These are phyloP conservation scores for Magnusiomyces fungicola DNA, from an alignment of 1,139 yeast species.

Conservation along the genomic window DNA sequence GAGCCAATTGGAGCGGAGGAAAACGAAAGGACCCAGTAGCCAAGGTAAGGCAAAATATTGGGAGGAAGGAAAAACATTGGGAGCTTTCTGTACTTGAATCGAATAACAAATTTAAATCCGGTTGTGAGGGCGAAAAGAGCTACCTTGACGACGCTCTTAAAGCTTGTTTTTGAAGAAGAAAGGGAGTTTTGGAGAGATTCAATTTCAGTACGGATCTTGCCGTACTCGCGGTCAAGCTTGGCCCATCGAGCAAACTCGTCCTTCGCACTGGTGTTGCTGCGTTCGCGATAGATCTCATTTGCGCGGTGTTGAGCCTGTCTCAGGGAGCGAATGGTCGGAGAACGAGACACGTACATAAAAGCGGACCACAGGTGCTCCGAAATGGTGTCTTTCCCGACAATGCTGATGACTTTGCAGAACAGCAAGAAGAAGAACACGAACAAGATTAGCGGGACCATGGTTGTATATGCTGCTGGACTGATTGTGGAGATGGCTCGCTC, in stretches of 20 bases:
- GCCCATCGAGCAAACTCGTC: constrained; percentile 97
- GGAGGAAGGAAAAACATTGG: constrained; percentile 57
- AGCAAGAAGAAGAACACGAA: constrained; percentile 26
- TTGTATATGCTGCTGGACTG: no score
- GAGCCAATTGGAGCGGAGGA: constrained; percentile 49
- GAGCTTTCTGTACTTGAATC: constrained; percentile 50
- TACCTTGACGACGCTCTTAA: constrained; percentile 30
- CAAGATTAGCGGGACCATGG: constrained; percentile 17
- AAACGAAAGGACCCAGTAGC: constrained; percentile 53
- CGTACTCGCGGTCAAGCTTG: constrained; percentile 68
- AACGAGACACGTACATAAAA: constrained; percentile 35
- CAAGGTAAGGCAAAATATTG: constrained; percentile 48
- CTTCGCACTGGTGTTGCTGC: constrained; percentile 69
- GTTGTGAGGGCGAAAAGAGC: constrained; percentile 28
- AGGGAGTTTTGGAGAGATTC: constrained; percentile 37
- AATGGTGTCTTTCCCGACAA: constrained; percentile 26
- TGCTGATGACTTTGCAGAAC: constrained; percentile 18
- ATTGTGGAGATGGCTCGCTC: no score
- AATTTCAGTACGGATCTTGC: constrained; percentile 49
- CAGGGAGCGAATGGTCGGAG: constrained; percentile 34
- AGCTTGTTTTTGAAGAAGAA: constrained; percentile 34
- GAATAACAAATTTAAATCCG: constrained; percentile 40
- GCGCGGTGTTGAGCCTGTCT: constrained; percentile 42
- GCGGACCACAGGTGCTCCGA: constrained; percentile 35
- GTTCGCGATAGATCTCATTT: constrained; percentile 42